Evolutionary conservation across 2,329 filamentous ascomycete genomes (phyloP), one percentile per base, ranked within the genome.

Genomic region (Magnaporthiopsis incrustans): DNA sequence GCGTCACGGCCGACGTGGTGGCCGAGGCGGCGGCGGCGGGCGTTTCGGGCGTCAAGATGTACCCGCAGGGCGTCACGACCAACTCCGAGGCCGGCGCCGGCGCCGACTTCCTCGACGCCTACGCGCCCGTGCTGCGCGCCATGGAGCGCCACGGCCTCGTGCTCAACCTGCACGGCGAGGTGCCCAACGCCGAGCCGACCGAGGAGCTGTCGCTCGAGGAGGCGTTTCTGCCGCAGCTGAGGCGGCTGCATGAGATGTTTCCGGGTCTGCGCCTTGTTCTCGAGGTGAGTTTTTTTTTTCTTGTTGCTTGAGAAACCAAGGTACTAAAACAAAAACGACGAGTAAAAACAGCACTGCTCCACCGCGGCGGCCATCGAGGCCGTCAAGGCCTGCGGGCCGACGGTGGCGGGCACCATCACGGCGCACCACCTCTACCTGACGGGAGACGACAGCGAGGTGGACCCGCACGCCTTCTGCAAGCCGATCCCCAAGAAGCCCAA

Each of bases 151-250:
- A 92, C 68, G 87, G 88, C 68, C 81, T 97, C 73, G 71, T 76
- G 25, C 71, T 76, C 57, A 97, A 97, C 77, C 80, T 98, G n/a
- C 93, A 98, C 74, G 94, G 93, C 68, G 94, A 97, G 77, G 85
- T 89, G n/a, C 88, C 78, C 8, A 74, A 73, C 33, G 67, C 71
- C 18, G 73, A 74, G 63, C 71, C 72, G 15, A 69, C 67, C 3
- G 72, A 74, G 60, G 73, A 61, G 25, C 60, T 61, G 7, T 61
- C 60, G 35, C 60, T 61, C 26, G 90, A 93, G 75, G 83, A 86
- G 67, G 81, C 80, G 2, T 98, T 98, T 77, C 80, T 98, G 11
- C 93, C 93, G 0, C 94, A 89, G 0, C 81, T 97, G 44, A 80
- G 84, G 67, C 82, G 84, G 25, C 83, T 98, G 2, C 91, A 96